These are phyloP conservation scores for Scheffersomyces titani DNA, from an alignment of 1,139 yeast genomes.

Conservation along the genomic window DNA sequence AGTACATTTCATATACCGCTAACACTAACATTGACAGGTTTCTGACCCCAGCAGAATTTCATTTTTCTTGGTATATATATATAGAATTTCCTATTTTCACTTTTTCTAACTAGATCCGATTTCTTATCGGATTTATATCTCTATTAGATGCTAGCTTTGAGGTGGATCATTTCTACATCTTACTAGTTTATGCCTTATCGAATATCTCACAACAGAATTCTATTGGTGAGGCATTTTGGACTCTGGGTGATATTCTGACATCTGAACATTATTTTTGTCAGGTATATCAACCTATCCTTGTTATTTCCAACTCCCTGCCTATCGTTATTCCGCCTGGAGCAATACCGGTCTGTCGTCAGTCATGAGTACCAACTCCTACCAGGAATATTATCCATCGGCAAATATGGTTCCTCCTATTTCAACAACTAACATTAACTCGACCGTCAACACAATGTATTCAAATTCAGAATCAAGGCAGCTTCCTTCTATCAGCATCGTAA, in stretches of 20 bases:
- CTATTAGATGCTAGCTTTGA: not conserved
- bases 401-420: not conserved
- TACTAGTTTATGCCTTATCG: not conserved
- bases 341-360: not conserved
- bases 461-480: conserved; percentile 9
- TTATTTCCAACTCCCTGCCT: not conserved
- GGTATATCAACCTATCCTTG: not conserved
- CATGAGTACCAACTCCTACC: conserved; percentile 10
- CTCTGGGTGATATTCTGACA: not conserved
- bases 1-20: not conserved
- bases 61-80: not conserved
- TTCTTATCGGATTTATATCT: not conserved
- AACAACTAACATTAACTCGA: not conserved
- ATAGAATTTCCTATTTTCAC: not conserved
- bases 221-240: not conserved
- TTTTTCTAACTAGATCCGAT: not conserved
- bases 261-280: not conserved
- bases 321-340: not conserved
- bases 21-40: not conserved
- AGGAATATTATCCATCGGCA: conserved; percentile 5
- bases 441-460: conserved; percentile 4
- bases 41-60: not conserved
- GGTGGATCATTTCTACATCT: not conserved
- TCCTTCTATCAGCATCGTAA: conserved; percentile 9
- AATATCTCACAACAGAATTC: not conserved